phyloP scores from a whole-genome alignment of 2,329 filamentous ascomycete species.

The Ophiostoma sp. region DNA sequence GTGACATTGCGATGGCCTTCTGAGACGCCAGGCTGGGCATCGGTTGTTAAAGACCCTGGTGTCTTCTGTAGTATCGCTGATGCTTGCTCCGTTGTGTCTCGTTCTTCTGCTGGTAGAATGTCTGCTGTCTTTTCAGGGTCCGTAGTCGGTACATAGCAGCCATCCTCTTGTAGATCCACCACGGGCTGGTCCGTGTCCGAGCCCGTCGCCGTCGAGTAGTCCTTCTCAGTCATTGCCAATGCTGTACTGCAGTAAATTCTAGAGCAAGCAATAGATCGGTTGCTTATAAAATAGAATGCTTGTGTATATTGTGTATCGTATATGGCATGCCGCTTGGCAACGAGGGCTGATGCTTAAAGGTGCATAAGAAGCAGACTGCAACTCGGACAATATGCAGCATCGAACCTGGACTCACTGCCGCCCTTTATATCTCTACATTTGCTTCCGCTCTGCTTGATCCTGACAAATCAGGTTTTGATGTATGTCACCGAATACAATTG shows the following conservation, averaged over 20 bases:
- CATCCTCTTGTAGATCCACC: background rate
- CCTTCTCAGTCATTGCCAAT: background rate
- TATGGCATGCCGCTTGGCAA: no score
- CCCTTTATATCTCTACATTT: background rate
- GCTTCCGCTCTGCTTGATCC: background rate
- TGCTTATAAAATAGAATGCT: no score
- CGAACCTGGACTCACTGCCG: background rate
- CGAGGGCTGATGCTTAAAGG: background rate
- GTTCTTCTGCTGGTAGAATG: no score
- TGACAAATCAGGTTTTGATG: background rate
- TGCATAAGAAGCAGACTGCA: background rate
- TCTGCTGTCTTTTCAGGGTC: background rate
- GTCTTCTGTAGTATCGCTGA: background rate
- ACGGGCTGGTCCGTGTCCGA: constrained; percentile 3
- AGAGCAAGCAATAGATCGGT: no score
- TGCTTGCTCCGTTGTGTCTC: no score
- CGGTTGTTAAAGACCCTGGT: background rate
- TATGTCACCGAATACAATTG: background rate
- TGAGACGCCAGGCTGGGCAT: background rate
- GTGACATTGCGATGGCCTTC: constrained; percentile 38
- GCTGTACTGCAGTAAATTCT: no score
- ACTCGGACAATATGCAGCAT: background rate
- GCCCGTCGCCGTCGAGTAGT: background rate
- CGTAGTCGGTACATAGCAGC: background rate
- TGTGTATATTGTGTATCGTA: no score